Evolutionary conservation across 1,284 basidiomycete genomes (phyloP).

Genomic region (Ganoderma multipileum): DNA sequence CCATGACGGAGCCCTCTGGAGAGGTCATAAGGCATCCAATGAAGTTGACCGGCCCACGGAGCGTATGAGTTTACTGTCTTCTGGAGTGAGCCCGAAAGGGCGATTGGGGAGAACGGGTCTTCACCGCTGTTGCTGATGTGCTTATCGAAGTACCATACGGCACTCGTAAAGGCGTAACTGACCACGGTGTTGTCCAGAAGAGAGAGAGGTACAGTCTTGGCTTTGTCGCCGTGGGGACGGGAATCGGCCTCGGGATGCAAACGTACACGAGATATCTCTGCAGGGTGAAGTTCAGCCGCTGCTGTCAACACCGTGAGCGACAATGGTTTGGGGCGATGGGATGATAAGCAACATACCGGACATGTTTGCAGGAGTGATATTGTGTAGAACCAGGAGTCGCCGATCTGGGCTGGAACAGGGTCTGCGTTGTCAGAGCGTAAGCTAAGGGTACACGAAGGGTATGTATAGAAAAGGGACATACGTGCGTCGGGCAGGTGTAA

Average conservation of each 20-base stretch:
- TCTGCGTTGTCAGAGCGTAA: too few relatives aligned
- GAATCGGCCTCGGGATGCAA: background rate
- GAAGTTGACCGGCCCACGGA: constrained; percentile 48
- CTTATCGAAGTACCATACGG: constrained; percentile 42
- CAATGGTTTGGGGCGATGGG: background rate
- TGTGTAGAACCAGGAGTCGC: background rate
- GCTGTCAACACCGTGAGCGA: background rate
- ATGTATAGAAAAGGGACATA: too few relatives aligned
- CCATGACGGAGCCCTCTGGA: constrained; percentile 38
- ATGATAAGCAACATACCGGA: background rate
- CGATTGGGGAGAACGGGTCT: constrained; percentile 18
- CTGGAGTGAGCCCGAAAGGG: constrained; percentile 38
- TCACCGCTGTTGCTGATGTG: constrained; percentile 12
- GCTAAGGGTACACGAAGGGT: too few relatives aligned
- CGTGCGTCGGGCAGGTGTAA: too few relatives aligned
- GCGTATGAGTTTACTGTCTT: constrained; percentile 44
- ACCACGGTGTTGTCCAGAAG: constrained; percentile 42
- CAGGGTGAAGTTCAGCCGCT: background rate
- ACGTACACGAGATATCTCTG: background rate
- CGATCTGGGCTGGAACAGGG: too few relatives aligned
- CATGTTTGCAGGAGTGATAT: background rate
- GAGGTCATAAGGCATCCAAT: constrained; percentile 37
- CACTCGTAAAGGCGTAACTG: constrained; percentile 37
- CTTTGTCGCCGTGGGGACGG: background rate
- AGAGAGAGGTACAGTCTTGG: constrained; percentile 36